Evolutionary conservation across 257 asterid species (phyloP).

Genomic region (Craterostigma plantagineum): DNA sequence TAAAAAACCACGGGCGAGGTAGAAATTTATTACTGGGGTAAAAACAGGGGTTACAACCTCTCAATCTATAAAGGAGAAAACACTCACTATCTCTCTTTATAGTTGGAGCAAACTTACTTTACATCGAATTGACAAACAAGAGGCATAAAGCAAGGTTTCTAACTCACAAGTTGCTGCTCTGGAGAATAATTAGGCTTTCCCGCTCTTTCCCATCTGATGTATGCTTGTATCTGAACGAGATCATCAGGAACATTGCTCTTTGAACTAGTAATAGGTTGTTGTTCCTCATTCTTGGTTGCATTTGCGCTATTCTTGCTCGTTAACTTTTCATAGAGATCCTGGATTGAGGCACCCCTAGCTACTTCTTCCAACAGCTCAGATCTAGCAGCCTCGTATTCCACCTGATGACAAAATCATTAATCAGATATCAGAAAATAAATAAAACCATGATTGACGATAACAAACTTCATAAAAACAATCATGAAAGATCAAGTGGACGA

Average conservation of each 20-base stretch:
- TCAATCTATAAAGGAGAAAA: too few species aligned
- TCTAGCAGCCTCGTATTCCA: conserved; percentile 93
- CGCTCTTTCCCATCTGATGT: conserved; percentile 75
- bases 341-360: conserved; percentile 51
- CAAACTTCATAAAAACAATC: too few species aligned
- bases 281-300: conserved; percentile 22
- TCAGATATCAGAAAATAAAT: too few species aligned
- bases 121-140: conserved; percentile 4
- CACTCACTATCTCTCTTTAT: too few species aligned
- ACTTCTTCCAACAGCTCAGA: conserved; percentile 71
- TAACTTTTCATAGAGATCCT: conserved; percentile 54
- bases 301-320: conserved; percentile 32
- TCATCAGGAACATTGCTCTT: conserved; percentile 48
- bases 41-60: too few species aligned
- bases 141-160: conserved; percentile 9
- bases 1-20: too few species aligned
- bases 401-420: conserved; percentile 29
- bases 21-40: too few species aligned
- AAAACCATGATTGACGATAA: too few species aligned
- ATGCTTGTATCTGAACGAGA: conserved; percentile 68
- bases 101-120: too few species aligned
- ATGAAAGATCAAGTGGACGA: too few species aligned
- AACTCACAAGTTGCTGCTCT: conserved; percentile 57
- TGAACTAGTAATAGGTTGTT: conserved; percentile 22
- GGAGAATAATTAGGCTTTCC: conserved; percentile 77